These are phyloP conservation scores for Polysphondylium violaceum DNA, from an alignment of 78 protist genomes.

Conservation along the genomic window DNA sequence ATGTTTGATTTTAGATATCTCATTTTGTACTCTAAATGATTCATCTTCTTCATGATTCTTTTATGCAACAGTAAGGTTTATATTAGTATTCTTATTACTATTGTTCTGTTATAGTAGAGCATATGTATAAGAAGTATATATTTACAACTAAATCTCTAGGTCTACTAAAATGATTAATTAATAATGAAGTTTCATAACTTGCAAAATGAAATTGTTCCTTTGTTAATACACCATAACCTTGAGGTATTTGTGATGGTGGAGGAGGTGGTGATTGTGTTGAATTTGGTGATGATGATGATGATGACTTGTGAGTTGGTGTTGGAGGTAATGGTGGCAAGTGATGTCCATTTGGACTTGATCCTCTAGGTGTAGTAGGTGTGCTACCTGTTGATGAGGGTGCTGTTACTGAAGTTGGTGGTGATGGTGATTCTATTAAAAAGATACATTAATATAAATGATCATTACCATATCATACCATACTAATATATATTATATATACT, in stretches of 20 bases:
- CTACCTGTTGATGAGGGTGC: not conserved
- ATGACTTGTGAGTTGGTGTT: not conserved
- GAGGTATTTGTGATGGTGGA: slow-evolving; percentile 19
- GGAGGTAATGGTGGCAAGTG: not conserved
- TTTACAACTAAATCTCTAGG: slow-evolving; percentile 1
- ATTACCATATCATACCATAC: not conserved
- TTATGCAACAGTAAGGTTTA: not conserved
- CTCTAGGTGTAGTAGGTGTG: not conserved
- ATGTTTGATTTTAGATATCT: slow-evolving; percentile 54
- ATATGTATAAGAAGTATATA: no score
- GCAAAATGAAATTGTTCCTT: slow-evolving; percentile 73
- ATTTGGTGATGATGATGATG: not conserved
- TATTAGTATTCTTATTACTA: no score
- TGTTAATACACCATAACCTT: slow-evolving; percentile 25
- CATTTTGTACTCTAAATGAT: slow-evolving; percentile 69
- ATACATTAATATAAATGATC: not conserved
- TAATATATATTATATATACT: not conserved
- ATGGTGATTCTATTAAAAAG: not conserved
- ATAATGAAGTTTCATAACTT: slow-evolving; percentile 59
- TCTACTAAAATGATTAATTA: slow-evolving; percentile 31
- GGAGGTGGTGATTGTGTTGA: not conserved
- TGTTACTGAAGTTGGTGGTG: not conserved
- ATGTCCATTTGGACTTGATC: not conserved
- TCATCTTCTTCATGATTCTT: slow-evolving; percentile 50
- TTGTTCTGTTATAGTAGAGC: no score